phyloP scores from a whole-genome alignment of 1,284 basidiomycete species.

The Puccinia horiana region DNA sequence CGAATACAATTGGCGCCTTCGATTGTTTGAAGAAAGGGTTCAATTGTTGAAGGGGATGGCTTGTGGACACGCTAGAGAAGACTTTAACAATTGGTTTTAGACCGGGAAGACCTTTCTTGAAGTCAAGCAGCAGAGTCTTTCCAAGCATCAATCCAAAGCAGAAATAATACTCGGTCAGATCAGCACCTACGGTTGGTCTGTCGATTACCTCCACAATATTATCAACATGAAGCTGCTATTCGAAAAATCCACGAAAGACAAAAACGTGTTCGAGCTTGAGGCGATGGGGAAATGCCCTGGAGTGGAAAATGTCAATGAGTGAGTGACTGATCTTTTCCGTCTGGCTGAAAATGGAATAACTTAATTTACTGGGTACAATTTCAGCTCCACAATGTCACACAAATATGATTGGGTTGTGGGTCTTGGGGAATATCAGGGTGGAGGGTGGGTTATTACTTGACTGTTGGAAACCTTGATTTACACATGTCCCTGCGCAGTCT shows the following conservation, averaged over 20 bases:
- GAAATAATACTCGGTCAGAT: background rate
- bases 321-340: too few relatives aligned
- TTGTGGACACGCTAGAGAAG: background rate
- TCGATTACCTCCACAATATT: background rate
- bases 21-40: too few relatives aligned
- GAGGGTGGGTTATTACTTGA: too few relatives aligned
- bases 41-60: too few relatives aligned
- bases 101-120: background rate
- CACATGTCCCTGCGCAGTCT: too few relatives aligned
- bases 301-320: background rate
- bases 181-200: too few relatives aligned
- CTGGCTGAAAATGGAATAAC: too few relatives aligned
- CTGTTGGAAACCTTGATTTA: too few relatives aligned
- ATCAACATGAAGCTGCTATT: background rate
- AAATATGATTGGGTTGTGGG: too few relatives aligned
- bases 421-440: too few relatives aligned
- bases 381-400: too few relatives aligned
- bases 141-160: background rate
- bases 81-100: background rate
- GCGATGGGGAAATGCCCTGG: background rate
- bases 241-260: background rate
- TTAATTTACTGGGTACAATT: too few relatives aligned
- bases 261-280: background rate
- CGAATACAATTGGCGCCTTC: background rate
- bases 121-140: background rate